Percentiles rank a stretch among this genome's conserved stretches.
Evolutionary conservation across 805 yeast genomes (phyloP).

Genomic region (Ogataea haglerorum): DNA sequence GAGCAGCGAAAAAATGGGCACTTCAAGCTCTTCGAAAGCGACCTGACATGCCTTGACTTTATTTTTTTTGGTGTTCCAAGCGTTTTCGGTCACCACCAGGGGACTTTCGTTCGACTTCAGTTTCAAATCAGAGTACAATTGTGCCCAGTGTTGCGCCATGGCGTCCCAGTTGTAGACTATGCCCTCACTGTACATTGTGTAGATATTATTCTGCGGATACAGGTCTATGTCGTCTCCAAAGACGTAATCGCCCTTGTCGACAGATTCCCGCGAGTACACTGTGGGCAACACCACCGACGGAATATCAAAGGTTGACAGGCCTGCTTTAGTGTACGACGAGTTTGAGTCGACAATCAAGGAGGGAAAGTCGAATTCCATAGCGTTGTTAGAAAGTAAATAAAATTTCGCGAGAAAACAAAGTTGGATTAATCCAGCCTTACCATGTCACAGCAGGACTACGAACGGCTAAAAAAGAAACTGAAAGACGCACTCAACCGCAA

Average conservation of each 20-base stretch:
- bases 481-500: slow-evolving; percentile 60
- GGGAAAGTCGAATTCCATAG: slow-evolving; percentile 40
- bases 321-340: slow-evolving; percentile 62
- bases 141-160: slow-evolving; percentile 62
- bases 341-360: slow-evolving; percentile 72
- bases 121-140: slow-evolving; percentile 53
- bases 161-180: slow-evolving; percentile 71
- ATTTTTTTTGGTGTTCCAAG: slow-evolving; percentile 65
- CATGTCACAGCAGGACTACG: slow-evolving; percentile 47
- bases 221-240: slow-evolving; percentile 43
- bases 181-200: slow-evolving; percentile 62
- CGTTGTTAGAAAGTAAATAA: slow-evolving; percentile 4
- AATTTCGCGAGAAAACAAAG: slow-evolving; percentile 6
- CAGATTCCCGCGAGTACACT: slow-evolving; percentile 42
- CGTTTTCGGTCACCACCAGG: slow-evolving; percentile 50
- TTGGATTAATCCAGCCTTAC: background rate
- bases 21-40: slow-evolving; percentile 70
- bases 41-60: slow-evolving; percentile 58
- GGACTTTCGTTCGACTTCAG: slow-evolving; percentile 61
- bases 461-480: slow-evolving; percentile 60
- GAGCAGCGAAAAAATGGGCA: slow-evolving; percentile 73
- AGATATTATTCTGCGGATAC: slow-evolving; percentile 45
- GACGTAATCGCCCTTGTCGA: slow-evolving; percentile 23
- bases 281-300: slow-evolving; percentile 61
- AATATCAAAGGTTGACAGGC: slow-evolving; percentile 60